A percentile compares a stretch with the other conserved stretches of the same genome.
Evolutionary conservation across 345 rosid genomes (phyloP).

Genomic region (Rhodamnia rubescens): DNA sequence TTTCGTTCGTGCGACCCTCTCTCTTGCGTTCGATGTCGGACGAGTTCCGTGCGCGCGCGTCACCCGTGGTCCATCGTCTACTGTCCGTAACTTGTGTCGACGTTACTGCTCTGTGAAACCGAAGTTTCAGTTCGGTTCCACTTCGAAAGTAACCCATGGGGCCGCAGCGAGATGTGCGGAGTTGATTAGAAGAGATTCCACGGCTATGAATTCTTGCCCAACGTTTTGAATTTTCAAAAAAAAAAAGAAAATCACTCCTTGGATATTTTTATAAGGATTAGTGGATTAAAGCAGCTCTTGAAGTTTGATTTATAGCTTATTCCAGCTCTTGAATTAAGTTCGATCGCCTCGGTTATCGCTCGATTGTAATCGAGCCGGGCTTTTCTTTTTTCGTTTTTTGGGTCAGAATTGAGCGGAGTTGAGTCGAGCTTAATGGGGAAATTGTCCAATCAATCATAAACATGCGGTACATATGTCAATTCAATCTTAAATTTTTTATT

Average conservation of each 20-base stretch:
- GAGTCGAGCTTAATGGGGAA: background rate
- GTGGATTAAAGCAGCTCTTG: background rate
- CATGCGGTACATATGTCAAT: fast-evolving
- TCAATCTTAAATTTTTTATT: fast-evolving
- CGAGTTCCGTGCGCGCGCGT: too few species aligned
- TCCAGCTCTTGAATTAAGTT: background rate
- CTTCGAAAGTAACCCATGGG: background rate
- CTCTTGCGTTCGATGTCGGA: too few species aligned
- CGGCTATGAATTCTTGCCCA: background rate
- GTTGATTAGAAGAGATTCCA: background rate
- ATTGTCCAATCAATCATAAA: background rate
- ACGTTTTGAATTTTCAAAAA: background rate
- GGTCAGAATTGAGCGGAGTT: background rate
- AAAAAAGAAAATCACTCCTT: background rate
- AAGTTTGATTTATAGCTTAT: too few species aligned
- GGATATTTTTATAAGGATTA: background rate
- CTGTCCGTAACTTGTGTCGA: background rate
- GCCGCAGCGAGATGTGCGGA: background rate
- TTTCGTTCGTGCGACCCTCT: too few species aligned
- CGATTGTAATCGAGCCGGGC: background rate
- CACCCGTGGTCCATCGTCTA: background rate
- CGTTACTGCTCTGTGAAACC: background rate
- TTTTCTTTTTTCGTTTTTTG: too few species aligned
- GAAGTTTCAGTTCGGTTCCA: too few species aligned
- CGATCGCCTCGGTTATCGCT: background rate